A percentile compares a stretch with the other conserved stretches of the same genome.
These are phyloP conservation scores for Debaryomyces udenii DNA, from an alignment of 1,139 yeast species.

Conservation along the genomic window DNA sequence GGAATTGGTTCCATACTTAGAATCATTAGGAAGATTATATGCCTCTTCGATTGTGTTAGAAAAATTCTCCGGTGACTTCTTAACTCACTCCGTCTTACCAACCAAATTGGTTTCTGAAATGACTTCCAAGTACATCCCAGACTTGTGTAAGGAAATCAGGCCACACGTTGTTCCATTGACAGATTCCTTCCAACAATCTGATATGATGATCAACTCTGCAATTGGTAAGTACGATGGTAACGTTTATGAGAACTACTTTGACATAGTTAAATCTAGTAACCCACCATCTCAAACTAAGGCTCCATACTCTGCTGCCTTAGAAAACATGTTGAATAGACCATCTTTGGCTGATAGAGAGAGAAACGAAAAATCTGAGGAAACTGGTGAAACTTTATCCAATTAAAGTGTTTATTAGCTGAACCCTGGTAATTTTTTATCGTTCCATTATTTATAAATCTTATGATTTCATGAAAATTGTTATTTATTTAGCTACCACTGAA, in stretches of 20 bases:
- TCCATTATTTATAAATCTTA: slow-evolving; percentile 2
- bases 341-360: slow-evolving; percentile 43
- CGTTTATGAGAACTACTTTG: slow-evolving; percentile 50
- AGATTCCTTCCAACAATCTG: slow-evolving; percentile 52
- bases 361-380: slow-evolving; percentile 34
- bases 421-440: background rate
- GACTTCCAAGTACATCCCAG: slow-evolving; percentile 41
- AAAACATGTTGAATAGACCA: slow-evolving; percentile 42
- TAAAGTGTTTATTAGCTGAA: slow-evolving; percentile 4
- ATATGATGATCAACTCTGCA: slow-evolving; percentile 46
- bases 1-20: slow-evolving; percentile 31
- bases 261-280: slow-evolving; percentile 38
- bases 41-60: slow-evolving; percentile 72
- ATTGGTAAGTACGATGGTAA: slow-evolving; percentile 50
- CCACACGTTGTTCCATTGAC: slow-evolving; percentile 50
- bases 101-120: slow-evolving; percentile 49
- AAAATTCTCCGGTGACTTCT: slow-evolving; percentile 73
- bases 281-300: slow-evolving; percentile 43
- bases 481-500: background rate
- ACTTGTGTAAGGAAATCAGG: slow-evolving; percentile 41
- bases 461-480: slow-evolving; percentile 8
- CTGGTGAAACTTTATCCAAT: slow-evolving; percentile 27
- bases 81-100: slow-evolving; percentile 58
- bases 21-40: slow-evolving; percentile 48
- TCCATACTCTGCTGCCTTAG: slow-evolving; percentile 41